Evolutionary conservation across 306 rosid genomes (phyloP), one percentile per base, ranked within the genome.

Genomic region (Quercus cerris): DNA sequence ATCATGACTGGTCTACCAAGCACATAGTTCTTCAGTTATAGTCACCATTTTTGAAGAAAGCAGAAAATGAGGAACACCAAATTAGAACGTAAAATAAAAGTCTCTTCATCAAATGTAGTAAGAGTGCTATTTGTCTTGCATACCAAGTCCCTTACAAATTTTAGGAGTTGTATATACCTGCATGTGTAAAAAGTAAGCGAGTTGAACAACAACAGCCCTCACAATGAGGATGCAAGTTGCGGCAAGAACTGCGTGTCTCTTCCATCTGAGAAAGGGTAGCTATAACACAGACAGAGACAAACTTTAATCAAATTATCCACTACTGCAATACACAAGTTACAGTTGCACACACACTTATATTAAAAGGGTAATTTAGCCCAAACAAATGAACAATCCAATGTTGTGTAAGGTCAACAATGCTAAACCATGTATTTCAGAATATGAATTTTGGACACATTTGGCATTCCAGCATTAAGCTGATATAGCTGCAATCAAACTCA

Each of bases 201-300:
- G 64, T 70, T 79, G 82, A 76, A 79, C 77, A 22, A 79, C 72
- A 44, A 79, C 12, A 19, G 82, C 82, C 70, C 82, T 79, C 82
- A 79, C 77, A 4, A 71, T 20, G 31, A 79, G 63, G 55, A 79
- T 79, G 77, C 82, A 79, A 71, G 63, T 22, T 44, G 77, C 82
- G 22, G 82, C 77, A 49, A 79, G 82, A 49, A 79, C 30, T 30
- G 82, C 77, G 28, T 71, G 64, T n/a, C 77, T 79, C 77, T 79
- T 79, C 82, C 82, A 79, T 59, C 82, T 71, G 46, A 79, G 82
- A 11, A 79, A 52, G 8, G 72, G 82, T 14, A 27, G 72, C 82
- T 79, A 59, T 18, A n/a, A 75, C 44, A 35, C 44, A 44, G 27
- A 75, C 17, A 22, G 1, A 5, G 25, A 25, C 18, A 61, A 11